Evolutionary conservation across 75 land plant genomes (phyloP), one percentile per base, ranked within the genome.

Genomic region (Sequoia sempervirens): DNA sequence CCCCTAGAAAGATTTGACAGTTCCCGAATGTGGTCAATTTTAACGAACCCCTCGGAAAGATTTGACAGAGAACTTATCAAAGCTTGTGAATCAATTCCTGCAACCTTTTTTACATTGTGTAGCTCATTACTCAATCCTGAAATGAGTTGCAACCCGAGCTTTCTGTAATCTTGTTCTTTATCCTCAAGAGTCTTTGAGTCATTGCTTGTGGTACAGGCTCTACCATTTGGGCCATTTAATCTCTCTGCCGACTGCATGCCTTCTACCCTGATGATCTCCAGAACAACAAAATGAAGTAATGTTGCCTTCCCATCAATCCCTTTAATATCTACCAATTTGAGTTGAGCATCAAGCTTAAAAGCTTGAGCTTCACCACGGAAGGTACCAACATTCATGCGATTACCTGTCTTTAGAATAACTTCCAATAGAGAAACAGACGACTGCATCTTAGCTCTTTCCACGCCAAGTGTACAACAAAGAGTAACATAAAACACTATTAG

Each of bases 261-360:
- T 83, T 96, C 94, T n/a, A 88, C 84, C 36, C 88, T 85, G 58
- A 94, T 84, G 72, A 96, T 92, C 80, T 96, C 97, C 84, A 92
- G 92, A 3, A 95, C 97, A 2, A 96, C 99, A 85, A 96, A 96
- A 75, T 96, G 99, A 37, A 96, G 92, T 37, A 96, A 81, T 20
- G 97, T 95, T 13, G 96, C 95, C 75, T 91, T 95, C 5, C 93
- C 93, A 89, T 96, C n/a, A n/a, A n/a, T n/a, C n/a, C n/a, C n/a
- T n/a, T n/a, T n/a, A n/a, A n/a, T n/a, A n/a, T n/a, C n/a, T n/a
- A n/a, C n/a, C n/a, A n/a, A n/a, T n/a, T n/a, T n/a, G n/a, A n/a
- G n/a, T n/a, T n/a, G n/a, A n/a, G n/a, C n/a, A n/a, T n/a, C n/a
- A n/a, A n/a, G n/a, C n/a, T n/a, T n/a, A n/a, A n/a, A n/a, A n/a